phyloP scores from a whole-genome alignment of 2,329 filamentous ascomycete species.

The Epichloe gansuensis region DNA sequence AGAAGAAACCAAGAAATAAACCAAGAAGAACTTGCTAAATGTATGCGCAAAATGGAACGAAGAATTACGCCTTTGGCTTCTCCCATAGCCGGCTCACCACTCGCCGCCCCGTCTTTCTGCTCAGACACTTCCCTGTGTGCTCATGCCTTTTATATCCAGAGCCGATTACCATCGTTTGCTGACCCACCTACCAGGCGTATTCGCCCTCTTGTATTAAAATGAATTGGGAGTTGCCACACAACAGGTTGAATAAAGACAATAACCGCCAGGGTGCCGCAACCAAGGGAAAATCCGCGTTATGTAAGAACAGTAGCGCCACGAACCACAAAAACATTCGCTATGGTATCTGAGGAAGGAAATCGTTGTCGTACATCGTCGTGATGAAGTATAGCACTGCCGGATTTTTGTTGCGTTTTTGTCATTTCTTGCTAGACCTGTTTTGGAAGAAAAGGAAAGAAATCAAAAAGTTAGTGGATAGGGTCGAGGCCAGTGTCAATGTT shows the following conservation, averaged over 20 bases:
- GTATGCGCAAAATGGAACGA: neutral
- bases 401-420: neutral
- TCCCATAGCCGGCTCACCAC: neutral
- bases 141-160: neutral
- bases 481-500: neutral
- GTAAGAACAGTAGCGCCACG: neutral
- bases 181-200: neutral
- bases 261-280: neutral
- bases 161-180: neutral
- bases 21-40: neutral
- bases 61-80: neutral
- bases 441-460: neutral
- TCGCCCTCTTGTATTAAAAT: constrained; percentile 1
- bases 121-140: neutral
- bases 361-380: constrained; percentile 7
- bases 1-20: neutral
- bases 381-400: neutral
- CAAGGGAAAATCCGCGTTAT: constrained; percentile 1
- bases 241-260: constrained; percentile 1
- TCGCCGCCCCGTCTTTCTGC: neutral
- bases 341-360: constrained; percentile 7
- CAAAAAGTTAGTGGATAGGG: neutral
- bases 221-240: neutral
- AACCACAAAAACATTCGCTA: constrained; percentile 7
- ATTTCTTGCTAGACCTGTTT: constrained; percentile 10